phyloP scores from a whole-genome alignment of 768 basidiomycete species.

The Holtermannia corniformis region DNA sequence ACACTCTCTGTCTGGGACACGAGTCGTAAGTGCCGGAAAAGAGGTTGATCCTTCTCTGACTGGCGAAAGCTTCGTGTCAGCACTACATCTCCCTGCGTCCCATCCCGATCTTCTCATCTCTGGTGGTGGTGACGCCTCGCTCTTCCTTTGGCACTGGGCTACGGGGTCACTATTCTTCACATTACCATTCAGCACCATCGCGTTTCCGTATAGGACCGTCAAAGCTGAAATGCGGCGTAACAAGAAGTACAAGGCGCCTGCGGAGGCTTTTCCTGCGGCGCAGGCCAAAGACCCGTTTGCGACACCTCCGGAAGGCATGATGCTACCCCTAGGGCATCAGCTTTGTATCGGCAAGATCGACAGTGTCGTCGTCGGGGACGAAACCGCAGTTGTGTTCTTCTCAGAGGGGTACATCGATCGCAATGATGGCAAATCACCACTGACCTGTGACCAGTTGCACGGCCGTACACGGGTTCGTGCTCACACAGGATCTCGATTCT shows the following conservation, averaged over 20 bases:
- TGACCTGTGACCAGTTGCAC: conserved; percentile 9
- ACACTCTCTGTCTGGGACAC: conserved; percentile 71
- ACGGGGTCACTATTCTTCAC: conserved; percentile 51
- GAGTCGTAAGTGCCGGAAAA: conserved; percentile 52
- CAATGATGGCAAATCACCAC: neutral
- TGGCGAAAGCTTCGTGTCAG: conserved; percentile 62
- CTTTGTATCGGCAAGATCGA: conserved; percentile 36
- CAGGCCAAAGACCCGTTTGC: conserved; percentile 28
- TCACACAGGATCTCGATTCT: conserved; percentile 7
- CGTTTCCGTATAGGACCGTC: conserved; percentile 45
- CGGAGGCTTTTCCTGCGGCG: conserved; percentile 1
- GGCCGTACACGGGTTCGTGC: conserved; percentile 31
- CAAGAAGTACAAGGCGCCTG: conserved; percentile 15
- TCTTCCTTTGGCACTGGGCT: conserved; percentile 39
- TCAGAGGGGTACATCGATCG: conserved; percentile 38
- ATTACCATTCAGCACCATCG: conserved; percentile 46
- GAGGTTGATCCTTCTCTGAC: no score
- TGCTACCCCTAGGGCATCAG: conserved; percentile 32
- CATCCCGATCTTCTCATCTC: conserved; percentile 53
- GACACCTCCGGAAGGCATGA: conserved; percentile 26
- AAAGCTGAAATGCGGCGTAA: conserved; percentile 32
- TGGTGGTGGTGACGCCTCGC: conserved; percentile 81
- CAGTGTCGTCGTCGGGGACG: conserved; percentile 13
- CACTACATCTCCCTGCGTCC: conserved; percentile 56
- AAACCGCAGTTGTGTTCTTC: conserved; percentile 34